Conservation (phyloP, 169 alveolate genomes). For the Cryptosporidium bovis region DNA sequence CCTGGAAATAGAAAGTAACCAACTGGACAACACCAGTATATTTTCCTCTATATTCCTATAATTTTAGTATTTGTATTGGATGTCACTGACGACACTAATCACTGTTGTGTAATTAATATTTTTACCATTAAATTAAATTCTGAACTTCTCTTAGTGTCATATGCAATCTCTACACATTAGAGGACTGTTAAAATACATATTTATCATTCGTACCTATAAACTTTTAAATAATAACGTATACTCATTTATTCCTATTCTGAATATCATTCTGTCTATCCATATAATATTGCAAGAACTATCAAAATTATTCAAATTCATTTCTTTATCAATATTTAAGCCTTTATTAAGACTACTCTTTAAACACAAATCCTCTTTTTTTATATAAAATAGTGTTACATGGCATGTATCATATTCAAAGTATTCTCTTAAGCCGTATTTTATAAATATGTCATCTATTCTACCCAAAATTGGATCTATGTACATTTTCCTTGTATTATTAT, state of each 20-base stretch:
- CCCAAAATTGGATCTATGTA: slow-evolving; percentile 29
- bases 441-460: not conserved
- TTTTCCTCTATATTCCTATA: no score
- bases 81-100: not conserved
- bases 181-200: no score
- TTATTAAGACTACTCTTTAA: not conserved
- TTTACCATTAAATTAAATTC: not conserved
- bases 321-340: not conserved
- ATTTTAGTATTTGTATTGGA: no score
- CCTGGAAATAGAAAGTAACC: slow-evolving; percentile 30
- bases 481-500: not conserved
- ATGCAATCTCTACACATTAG: no score
- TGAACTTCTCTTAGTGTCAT: no score
- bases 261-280: slow-evolving; percentile 20
- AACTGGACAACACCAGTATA: no score
- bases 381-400: slow-evolving; percentile 24
- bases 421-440: slow-evolving; percentile 9
- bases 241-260: slow-evolving; percentile 44
- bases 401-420: slow-evolving; percentile 1
- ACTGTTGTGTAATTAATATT: not conserved
- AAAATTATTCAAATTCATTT: not conserved
- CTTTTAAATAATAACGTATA: not conserved
- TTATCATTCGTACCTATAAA: not conserved
- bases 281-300: not conserved
- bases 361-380: not conserved